Base-by-base conservation (phyloP, 495 filamentous ascomycete species). In the Podospora pseudopauciseta region DNA sequence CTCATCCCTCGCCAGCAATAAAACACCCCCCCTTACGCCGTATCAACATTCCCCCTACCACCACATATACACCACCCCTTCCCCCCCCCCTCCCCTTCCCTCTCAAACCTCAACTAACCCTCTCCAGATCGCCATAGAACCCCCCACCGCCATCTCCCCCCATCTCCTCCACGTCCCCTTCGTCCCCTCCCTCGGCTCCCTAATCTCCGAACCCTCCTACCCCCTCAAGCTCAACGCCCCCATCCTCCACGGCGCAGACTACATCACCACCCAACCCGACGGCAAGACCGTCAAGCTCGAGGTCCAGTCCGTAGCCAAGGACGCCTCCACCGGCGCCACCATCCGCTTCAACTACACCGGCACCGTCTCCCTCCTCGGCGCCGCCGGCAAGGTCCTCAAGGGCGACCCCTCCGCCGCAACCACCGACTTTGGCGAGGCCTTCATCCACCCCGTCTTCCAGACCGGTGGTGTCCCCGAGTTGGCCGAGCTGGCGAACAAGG, bases 381-480 rank as follows among this genome's bases (percentile, higher is more conserved):
- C 76, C 2, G 74, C 82, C 7, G 76, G 71, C 6, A 78, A 78
- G 64, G 78, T 88, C 1, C 75, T 87, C 30, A 27, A 65, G 7
- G 85, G 82, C 0, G 76, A 71, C 27, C 74, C 79, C 0, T 81
- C 80, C 32, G 83, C 85, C 18, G 79, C 78, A 55, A 83, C 82
- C 4, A 89, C 87, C 1, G 75, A 72, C 0, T 89, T 84, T 76
- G 86, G 87, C 3, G 81, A 86, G 63, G 80, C 80, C 73, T 85
- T 86, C 72, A 83, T 80, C 32, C 79, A 84, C 64, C 73, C 85
- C n/a, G 75, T 75, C 11, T 87, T 88, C 69, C 83, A 88, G 77
- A 84, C 85, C 0, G 85, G 85, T 16, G 85, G 84, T 16, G 73
- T 76, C 63, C 78, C 80, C 11, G 80, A 79, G 67, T 78, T 89